Conservation (phyloP, 129 eudicot species). For the Artemisia tridentata region DNA sequence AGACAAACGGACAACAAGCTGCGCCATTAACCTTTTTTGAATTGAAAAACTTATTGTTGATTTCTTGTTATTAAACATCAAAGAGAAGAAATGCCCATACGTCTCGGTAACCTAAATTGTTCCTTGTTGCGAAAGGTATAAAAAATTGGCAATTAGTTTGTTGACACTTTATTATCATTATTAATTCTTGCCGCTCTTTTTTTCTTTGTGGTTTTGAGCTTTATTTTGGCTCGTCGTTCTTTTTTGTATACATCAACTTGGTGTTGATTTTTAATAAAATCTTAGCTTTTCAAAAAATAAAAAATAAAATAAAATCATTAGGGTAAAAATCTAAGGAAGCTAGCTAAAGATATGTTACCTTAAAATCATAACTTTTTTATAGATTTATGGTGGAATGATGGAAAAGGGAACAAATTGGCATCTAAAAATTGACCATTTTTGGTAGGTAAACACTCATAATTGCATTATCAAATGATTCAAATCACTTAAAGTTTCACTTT, state of each 20-base stretch:
- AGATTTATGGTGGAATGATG: background rate
- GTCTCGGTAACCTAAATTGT: background rate
- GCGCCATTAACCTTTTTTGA: no score
- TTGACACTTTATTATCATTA: no score
- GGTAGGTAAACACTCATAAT: slow-evolving; percentile 7
- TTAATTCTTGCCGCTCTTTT: no score
- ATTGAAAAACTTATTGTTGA: background rate
- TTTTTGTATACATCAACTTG: no score
- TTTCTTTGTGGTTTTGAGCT: no score
- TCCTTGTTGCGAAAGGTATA: background rate
- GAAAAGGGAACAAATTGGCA: background rate
- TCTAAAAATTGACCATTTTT: background rate
- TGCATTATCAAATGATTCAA: no score
- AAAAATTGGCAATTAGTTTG: background rate
- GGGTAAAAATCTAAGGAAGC: background rate
- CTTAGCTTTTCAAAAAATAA: no score
- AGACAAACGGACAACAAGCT: no score
- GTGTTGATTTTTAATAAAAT: no score
- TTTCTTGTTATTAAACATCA: background rate
- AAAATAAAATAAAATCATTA: background rate
- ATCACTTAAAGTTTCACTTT: slow-evolving; percentile 6
- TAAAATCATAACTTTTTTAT: background rate
- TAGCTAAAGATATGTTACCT: background rate
- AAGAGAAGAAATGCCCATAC: background rate
- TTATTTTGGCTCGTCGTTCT: no score